Conservation (phyloP, 768 basidiomycete genomes). For the Astraeus odoratus region DNA sequence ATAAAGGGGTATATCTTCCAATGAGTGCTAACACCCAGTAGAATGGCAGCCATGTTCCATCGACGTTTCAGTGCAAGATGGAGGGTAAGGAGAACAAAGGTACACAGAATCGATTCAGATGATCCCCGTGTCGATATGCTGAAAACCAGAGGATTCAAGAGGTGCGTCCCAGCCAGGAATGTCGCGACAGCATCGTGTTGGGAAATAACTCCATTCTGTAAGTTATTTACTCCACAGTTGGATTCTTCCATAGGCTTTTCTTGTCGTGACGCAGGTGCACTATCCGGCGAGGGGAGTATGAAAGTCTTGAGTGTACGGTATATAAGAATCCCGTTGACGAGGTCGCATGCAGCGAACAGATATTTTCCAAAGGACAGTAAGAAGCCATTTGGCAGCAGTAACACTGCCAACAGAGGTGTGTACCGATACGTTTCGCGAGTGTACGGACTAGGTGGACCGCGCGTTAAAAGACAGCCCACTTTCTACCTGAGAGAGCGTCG, state of each 20-base stretch:
- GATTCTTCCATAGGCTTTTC: conserved; percentile 4
- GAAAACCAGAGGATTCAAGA: conserved; percentile 91
- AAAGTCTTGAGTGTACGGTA: conserved; percentile 50
- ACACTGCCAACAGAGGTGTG: conserved; percentile 82
- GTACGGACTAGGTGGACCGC: conserved; percentile 62
- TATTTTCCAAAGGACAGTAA: conserved; percentile 88
- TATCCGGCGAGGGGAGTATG: conserved; percentile 32
- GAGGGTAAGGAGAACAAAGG: conserved; percentile 69
- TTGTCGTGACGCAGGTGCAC: neutral
- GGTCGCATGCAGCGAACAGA: conserved; percentile 78
- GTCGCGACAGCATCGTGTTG: conserved; percentile 34
- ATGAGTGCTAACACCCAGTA: conserved; percentile 80
- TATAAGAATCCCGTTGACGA: conserved; percentile 71
- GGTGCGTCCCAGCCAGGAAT: conserved; percentile 62
- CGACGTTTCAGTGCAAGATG: conserved; percentile 48
- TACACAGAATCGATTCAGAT: conserved; percentile 81
- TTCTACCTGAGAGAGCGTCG: conserved; percentile 27
- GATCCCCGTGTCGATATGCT: conserved; percentile 97
- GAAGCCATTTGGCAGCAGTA: conserved; percentile 75
- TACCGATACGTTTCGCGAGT: conserved; percentile 91
- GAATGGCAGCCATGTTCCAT: conserved; percentile 61
- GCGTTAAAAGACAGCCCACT: conserved; percentile 1
- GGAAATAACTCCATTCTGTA: neutral
- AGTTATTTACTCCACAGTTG: neutral
- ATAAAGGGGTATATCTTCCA: conserved; percentile 98